Conservation (phyloP, 208 protist species). For the Porcisia hertigi region DNA sequence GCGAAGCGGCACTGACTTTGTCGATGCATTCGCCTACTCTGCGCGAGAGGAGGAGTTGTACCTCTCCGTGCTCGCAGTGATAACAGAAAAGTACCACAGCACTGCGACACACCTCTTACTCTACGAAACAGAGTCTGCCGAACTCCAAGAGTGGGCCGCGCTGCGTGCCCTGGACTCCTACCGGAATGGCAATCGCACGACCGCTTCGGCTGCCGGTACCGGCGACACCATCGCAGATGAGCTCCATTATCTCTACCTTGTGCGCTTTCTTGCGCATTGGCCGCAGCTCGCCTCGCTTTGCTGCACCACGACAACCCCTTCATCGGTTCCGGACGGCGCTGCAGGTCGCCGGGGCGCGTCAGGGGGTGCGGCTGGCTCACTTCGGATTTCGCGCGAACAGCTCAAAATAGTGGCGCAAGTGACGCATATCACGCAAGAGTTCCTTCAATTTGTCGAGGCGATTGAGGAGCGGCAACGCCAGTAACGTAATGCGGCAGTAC, state of each 20-base stretch:
- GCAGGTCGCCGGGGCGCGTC: constrained; percentile 4
- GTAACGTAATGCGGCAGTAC: background rate
- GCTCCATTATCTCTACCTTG: constrained; percentile 74
- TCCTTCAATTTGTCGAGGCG: constrained; percentile 59
- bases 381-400: constrained; percentile 53
- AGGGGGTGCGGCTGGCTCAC: constrained; percentile 10
- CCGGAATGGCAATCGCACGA: background rate
- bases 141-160: constrained; percentile 55
- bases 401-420: constrained; percentile 62
- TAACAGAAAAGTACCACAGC: constrained; percentile 56
- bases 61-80: constrained; percentile 43
- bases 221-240: constrained; percentile 2
- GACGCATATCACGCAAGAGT: constrained; percentile 66
- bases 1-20: constrained; percentile 59
- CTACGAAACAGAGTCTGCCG: constrained; percentile 73
- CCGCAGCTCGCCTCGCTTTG: constrained; percentile 78
- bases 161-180: constrained; percentile 19
- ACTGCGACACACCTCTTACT: constrained; percentile 59
- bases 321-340: constrained; percentile 5
- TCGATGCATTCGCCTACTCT: constrained; percentile 65
- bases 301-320: constrained; percentile 38
- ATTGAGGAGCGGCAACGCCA: constrained; percentile 45
- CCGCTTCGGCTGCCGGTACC: background rate
- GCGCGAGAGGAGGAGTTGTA: constrained; percentile 73
- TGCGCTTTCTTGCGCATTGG: constrained; percentile 83